Base-by-base conservation (phyloP, 1,284 basidiomycete genomes). In the Ustilago curta region DNA sequence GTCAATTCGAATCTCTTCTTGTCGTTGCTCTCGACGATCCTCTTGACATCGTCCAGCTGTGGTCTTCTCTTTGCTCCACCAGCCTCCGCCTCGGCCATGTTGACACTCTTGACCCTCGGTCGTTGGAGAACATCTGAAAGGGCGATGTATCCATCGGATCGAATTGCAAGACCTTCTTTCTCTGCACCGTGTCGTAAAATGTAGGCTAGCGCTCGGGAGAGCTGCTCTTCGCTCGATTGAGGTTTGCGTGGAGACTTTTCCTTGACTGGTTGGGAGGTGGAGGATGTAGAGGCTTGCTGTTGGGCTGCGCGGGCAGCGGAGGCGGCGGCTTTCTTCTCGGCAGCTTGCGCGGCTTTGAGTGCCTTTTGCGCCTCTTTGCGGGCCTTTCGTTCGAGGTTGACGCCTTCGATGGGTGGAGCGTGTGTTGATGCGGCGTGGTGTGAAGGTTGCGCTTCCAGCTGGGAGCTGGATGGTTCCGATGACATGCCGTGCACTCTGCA, bases 141-240 rank as follows among this genome's bases (percentile, higher is more conserved):
- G 65, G 88, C 88, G 0, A 94, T 89, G 81, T 90, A 95, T 1
- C 94, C 94, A 85, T 95, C 94, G 3, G 87, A 78, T 3, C 93
- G 89, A 86, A 95, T 91, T 3, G 86, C 78, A 2, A 97, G 86
- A 0, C 90, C 89, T 79, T 95, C 91, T 56, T 90, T 90, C 75
- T 90, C 87, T 0, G 93, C 92, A 0, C 92, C 93, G 85, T 96
- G 94, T 3, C 93, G 89, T 5, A 96, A 88, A 27, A 96, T 88
- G 88, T 92, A 95, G 0, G 93, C 90, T 0, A 96, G 86, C 0
- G 92, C 91, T 83, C 94, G 94, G 19, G 91, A 93, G 21, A 91
- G 86, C 23, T 85, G 78, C n/a, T 77, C 69, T 7, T 39, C 21
- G 35, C 48, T 43, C 3, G 55, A 62, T 49, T 57, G 51, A 1